Base-by-base conservation (phyloP, 495 filamentous ascomycete species). In the Penicillium pancosmium region DNA sequence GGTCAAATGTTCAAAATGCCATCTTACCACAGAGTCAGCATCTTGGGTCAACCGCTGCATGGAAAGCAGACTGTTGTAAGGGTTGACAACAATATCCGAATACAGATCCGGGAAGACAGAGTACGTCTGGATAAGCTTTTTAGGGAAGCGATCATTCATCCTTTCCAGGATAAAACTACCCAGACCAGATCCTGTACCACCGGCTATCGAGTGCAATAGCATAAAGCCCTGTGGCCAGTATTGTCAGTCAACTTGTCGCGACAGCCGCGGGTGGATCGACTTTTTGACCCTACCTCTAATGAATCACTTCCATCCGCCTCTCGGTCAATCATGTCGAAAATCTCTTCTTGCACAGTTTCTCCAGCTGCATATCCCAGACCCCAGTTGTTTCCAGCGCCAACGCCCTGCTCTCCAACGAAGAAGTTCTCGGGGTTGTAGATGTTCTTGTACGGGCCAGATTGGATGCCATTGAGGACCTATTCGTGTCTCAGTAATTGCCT, bases 341-440 rank as follows among this genome's bases (percentile, higher is more conserved):
- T 91, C 71, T 98, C 94, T 68, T 98, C 94, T 62, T 97, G 91
- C 18, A 98, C 92, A 31, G 79, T 78, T 70, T 97, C 92, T 59
- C 92, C 94, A n/a, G 88, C 88, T 44, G 91, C 84, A 76, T 98
- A 98, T 16, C 94, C 94, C 62, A 93, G 88, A 57, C 91, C 94
- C 94, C 94, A 98, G 72, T 97, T 98, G 72, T 98, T 98, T 55
- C 92, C 94, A 5, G 95, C 94, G 33, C 94, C 94, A 44, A 88
- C 86, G 48, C 95, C 94, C 70, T 91, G 88, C 71, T 93, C 91
- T 62, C 92, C 91, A 34, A 97, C 83, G 67, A 92, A 97, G 74
- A 98, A 97, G 79, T 98, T 98, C 71, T 98, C 94, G 8, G 94
- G 94, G 73, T 98, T 98, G 82, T 98, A 98, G 55, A 98, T 98